These are phyloP conservation scores for Triangularia verruculosa DNA, from an alignment of 2,329 filamentous ascomycete species.

Conservation along the genomic window DNA sequence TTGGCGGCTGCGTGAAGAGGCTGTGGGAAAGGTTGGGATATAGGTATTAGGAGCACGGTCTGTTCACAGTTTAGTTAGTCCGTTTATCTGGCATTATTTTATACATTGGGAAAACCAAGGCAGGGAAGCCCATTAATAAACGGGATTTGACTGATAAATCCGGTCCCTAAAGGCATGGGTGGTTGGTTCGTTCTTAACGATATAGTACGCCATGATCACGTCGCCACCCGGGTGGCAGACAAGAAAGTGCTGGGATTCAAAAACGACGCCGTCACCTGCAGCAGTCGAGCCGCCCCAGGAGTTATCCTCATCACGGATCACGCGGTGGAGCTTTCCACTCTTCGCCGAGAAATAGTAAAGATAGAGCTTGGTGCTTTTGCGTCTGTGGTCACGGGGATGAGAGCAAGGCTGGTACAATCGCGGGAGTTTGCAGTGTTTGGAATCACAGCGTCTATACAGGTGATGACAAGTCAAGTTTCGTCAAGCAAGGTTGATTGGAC, in stretches of 20 bases:
- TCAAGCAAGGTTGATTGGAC: neutral
- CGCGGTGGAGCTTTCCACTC: neutral
- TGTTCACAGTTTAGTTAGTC: no score
- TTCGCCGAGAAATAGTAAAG: neutral
- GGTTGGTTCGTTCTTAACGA: neutral
- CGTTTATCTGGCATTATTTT: no score
- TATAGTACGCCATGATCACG: neutral
- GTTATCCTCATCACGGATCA: neutral
- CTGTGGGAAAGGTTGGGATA: neutral
- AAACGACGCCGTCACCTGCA: neutral
- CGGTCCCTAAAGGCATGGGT: neutral
- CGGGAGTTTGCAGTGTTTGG: neutral
- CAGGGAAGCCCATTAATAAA: no score
- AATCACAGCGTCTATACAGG: neutral
- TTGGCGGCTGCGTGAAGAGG: conserved; percentile 4
- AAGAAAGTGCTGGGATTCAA: neutral
- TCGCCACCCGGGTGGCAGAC: neutral
- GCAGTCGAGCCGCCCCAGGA: neutral
- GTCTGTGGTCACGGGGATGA: neutral
- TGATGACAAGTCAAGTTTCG: no score
- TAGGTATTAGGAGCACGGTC: no score
- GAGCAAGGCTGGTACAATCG: neutral
- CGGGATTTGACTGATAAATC: no score
- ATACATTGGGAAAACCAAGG: no score
- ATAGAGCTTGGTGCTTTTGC: neutral